Percentiles rank a stretch among this genome's conserved stretches.
Conservation (phyloP, 495 filamentous ascomycete species). For the Schizothecium vesticola region DNA sequence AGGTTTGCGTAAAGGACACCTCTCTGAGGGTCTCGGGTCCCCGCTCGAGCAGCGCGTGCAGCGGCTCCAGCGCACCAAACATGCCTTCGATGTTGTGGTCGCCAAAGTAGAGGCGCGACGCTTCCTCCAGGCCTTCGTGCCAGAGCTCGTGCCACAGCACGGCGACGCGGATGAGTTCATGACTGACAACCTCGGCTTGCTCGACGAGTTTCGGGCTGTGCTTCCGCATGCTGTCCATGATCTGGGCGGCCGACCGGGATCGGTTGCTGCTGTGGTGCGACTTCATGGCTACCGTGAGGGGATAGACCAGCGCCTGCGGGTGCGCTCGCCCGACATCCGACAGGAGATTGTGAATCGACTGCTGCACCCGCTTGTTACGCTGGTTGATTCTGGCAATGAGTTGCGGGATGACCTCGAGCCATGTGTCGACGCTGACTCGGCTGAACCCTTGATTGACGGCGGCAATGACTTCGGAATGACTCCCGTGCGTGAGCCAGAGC, state of each 20-base stretch:
- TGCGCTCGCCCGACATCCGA: conserved; percentile 89
- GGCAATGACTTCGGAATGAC: conserved; percentile 76
- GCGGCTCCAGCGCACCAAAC: conserved; percentile 82
- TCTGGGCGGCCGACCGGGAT: conserved; percentile 75
- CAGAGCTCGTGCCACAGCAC: conserved; percentile 98
- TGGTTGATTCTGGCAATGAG: conserved; percentile 97
- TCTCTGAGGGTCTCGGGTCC: conserved; percentile 91
- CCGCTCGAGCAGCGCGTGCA: conserved; percentile 84
- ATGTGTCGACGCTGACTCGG: conserved; percentile 90
- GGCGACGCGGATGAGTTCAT: conserved; percentile 91
- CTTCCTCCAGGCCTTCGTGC: conserved; percentile 98
- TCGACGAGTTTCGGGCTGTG: conserved; percentile 92
- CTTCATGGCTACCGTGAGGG: conserved; percentile 98
- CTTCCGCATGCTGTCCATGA: conserved; percentile 97
- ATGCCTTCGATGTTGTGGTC: conserved; percentile 96
- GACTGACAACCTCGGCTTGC: conserved; percentile 89
- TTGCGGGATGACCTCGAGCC: conserved; percentile 96
- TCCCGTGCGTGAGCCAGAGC: conserved; percentile 92
- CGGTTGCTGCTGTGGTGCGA: conserved; percentile 69
- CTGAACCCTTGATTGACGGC: conserved; percentile 86
- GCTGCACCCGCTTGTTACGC: conserved; percentile 75
- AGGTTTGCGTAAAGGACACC: conserved; percentile 96
- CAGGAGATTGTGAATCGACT: conserved; percentile 84
- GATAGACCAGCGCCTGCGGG: conserved; percentile 97
- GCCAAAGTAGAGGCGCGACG: conserved; percentile 85